Evolutionary conservation across 495 filamentous ascomycete genomes (phyloP), one percentile per base, ranked within the genome.

Genomic region (Melanomma pulvis-pyrius): DNA sequence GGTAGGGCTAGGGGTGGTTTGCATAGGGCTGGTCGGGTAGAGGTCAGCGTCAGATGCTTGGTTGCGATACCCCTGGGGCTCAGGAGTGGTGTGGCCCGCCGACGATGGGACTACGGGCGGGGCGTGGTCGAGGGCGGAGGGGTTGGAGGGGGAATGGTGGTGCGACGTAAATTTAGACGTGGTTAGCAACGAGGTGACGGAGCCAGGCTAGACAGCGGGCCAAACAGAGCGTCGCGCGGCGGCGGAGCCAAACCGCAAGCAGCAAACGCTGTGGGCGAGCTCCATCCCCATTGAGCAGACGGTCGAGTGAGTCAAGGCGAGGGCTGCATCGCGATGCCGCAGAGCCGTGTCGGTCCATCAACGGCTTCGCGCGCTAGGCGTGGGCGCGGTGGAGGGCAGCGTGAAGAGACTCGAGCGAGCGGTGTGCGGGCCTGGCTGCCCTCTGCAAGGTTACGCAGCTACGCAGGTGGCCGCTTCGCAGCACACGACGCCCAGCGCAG

Each of bases 21-120:
- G 69, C 69, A 63, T 72, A 72, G 69, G 69, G 69, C 69, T 72
- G 69, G 55, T 56, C 34, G 63, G 51, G 41, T 50, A 47, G 39
- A 41, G 61, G 60, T 21, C 54, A 36, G 11, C 21, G 65, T 72
- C 65, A 72, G 65, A 72, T 36, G 69, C 69, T 71, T 71, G 60
- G 34, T 68, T 66, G 17, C 47, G 21, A 41, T 57, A 62, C 63
- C 68, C 68, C 63, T 66, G 68, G 68, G 68, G 63, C 68, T 67
- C 64, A 44, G n/a, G 11, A 51, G 25, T 59, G 28, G 30, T 22
- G 39, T 24, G 50, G 52, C 44, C 41, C 52, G 39, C 15, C 25
- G 48, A 24, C 13, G 29, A 13, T 47, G 26, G 39, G 39, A 44
- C n/a, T 6, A 44, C 21, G 50, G 28, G 46, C 19, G 63, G 46